Percentiles rank a stretch among this genome's conserved stretches.
Evolutionary conservation across 768 basidiomycete genomes (phyloP).

Genomic region (Mycena haematopus): DNA sequence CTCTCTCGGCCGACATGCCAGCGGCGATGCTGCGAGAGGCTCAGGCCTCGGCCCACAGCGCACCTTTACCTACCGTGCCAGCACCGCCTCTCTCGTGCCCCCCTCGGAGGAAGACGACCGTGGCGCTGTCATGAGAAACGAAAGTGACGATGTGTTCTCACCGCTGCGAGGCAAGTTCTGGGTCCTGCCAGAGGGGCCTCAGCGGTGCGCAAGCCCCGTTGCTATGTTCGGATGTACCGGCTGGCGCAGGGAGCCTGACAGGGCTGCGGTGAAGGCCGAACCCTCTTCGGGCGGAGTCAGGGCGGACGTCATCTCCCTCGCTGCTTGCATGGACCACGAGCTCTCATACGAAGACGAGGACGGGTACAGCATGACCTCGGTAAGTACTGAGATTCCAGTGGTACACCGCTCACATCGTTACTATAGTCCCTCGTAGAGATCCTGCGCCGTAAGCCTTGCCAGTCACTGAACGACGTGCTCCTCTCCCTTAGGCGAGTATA

Average conservation of each 20-base stretch:
- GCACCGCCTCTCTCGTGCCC: background rate
- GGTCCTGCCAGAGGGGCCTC: constrained; percentile 1
- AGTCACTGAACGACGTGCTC: constrained; percentile 3
- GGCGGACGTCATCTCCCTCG: constrained; percentile 12
- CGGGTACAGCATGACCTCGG: constrained; percentile 12
- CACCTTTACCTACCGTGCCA: constrained; percentile 10
- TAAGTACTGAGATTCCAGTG: background rate
- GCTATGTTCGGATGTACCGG: constrained; percentile 4
- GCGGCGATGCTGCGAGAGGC: background rate
- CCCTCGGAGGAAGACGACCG: background rate
- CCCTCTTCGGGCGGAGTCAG: background rate
- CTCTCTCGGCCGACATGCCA: background rate
- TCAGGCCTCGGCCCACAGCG: background rate
- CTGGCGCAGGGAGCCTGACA: background rate
- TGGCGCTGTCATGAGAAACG: background rate
- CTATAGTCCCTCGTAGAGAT: background rate
- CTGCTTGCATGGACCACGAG: constrained; percentile 6
- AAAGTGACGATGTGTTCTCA: background rate
- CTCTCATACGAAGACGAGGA: background rate
- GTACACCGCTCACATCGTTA: background rate
- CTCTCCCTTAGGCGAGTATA: background rate
- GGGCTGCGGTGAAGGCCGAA: too few species aligned
- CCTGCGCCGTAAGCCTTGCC: background rate
- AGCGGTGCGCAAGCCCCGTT: constrained; percentile 1
- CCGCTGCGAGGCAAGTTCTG: constrained; percentile 1